Percentiles rank a stretch among this genome's conserved stretches.
Conservation (phyloP, 441 rosid species). For the Eruca vesicaria region DNA sequence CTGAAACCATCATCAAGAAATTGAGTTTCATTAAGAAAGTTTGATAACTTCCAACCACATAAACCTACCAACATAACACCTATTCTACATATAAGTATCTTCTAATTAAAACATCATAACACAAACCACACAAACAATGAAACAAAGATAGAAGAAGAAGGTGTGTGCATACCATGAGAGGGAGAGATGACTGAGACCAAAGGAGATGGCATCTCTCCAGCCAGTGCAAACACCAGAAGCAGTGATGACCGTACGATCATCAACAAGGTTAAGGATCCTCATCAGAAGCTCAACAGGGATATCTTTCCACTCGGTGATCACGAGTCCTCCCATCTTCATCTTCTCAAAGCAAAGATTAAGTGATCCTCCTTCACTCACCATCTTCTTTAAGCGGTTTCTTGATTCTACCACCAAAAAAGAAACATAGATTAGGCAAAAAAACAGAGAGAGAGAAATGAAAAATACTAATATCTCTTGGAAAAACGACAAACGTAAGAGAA, state of each 20-base stretch:
- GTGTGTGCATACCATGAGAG: constrained; percentile 67
- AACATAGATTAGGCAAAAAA: not conserved
- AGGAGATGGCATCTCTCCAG: constrained; percentile 84
- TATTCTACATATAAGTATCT: not conserved
- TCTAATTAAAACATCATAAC: not conserved
- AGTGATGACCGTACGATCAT: constrained; percentile 72
- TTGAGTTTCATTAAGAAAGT: not conserved
- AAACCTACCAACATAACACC: not conserved
- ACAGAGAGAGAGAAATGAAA: not conserved
- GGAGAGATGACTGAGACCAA: constrained; percentile 77
- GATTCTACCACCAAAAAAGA: constrained; percentile 25
- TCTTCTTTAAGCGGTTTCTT: constrained; percentile 24
- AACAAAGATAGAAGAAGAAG: constrained; percentile 22
- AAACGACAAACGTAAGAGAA: not conserved
- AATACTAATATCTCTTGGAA: not conserved
- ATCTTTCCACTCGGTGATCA: constrained; percentile 77
- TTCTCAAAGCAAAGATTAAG: constrained; percentile 6
- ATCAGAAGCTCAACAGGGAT: constrained; percentile 84
- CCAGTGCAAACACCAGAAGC: constrained; percentile 90
- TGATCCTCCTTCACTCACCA: constrained; percentile 20
- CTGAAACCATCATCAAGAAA: not conserved
- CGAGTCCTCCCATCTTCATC: constrained; percentile 40
- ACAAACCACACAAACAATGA: not conserved
- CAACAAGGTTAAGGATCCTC: constrained; percentile 67
- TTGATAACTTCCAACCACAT: not conserved